Base-by-base conservation (phyloP, 164 flowering plant genomes). In the Saururus chinensis region DNA sequence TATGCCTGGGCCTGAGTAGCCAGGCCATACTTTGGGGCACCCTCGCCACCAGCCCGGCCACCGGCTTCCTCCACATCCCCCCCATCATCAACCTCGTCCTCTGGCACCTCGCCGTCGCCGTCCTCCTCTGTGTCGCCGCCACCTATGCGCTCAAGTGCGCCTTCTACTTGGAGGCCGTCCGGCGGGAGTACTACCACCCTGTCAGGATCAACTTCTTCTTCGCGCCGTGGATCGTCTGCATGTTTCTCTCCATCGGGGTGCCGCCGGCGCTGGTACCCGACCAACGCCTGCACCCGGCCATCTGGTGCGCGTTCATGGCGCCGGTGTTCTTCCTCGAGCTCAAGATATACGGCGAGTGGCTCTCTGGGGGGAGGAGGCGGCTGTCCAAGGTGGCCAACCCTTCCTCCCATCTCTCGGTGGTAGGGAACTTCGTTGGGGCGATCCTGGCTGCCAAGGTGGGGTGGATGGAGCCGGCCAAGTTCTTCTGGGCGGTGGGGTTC, bases 291-390 rank as follows among this genome's bases (percentile, higher is more conserved):
- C 90, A 85, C 73, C 95, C 99, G 1, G 76, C 79, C 14, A 56
- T 90, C 11, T 93, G 93, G 92, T 86, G 86, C 62, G 63, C 51
- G 56, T 82, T 95, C 83, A 87, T 89, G 89, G 76, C 65, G 9
- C 97, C 99, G 0, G 63, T 77, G 17, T 79, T 91, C 68, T 25
- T 78, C 17, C 95, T 95, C 1, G 95, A 95, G 70, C 84, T 95
- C 53, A 95, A 91, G 71, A 84, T 95, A 57, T 91, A 95, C 61
- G 99, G 97, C 3, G 96, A 95, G 58, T 95, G 99, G 99, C 83
- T 91, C 20, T 88, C 97, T 0, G n/a, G n/a, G 97, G 96, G 99
- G 16, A 88, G 83, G 70, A 67, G 96, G 51, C 79, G 99, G 6
- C 84, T 95, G 12, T 81, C 86, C 56, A 83, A 83, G 70, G 99